phyloP scores from a whole-genome alignment of 345 rosid genomes.

The Boechera stricta region DNA sequence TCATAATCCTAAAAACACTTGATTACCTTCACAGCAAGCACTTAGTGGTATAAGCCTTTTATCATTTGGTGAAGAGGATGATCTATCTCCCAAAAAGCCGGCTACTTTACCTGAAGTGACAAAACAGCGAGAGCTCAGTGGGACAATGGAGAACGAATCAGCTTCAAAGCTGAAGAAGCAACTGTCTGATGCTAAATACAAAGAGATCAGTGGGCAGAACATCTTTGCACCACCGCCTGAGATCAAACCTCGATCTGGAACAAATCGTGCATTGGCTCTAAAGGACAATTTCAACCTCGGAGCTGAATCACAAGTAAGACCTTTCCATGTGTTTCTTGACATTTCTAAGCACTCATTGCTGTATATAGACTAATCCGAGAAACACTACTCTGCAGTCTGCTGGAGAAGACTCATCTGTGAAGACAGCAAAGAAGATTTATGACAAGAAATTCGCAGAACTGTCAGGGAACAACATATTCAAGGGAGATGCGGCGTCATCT shows the following conservation, averaged over 20 bases:
- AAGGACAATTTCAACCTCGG: constrained; percentile 80
- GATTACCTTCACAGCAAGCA: constrained; percentile 65
- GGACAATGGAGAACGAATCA: constrained; percentile 69
- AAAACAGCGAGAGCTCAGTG: constrained; percentile 95
- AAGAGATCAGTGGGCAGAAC: constrained; percentile 92
- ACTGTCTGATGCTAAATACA: constrained; percentile 82
- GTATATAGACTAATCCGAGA: neutral
- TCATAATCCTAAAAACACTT: neutral
- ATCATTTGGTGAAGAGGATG: constrained; percentile 87
- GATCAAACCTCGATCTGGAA: constrained; percentile 76
- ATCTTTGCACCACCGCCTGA: constrained; percentile 98
- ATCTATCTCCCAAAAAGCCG: constrained; percentile 77
- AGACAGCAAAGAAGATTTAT: constrained; percentile 88
- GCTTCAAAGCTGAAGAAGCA: constrained; percentile 74
- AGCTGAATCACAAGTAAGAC: constrained; percentile 47
- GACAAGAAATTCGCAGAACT: constrained; percentile 79
- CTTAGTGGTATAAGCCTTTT: constrained; percentile 90
- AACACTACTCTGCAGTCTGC: constrained; percentile 48
- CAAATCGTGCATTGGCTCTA: constrained; percentile 67
- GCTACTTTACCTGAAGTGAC: constrained; percentile 76
- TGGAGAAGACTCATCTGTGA: constrained; percentile 58
- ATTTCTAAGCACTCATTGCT: neutral
- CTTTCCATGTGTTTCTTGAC: neutral
- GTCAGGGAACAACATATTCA: constrained; percentile 86
- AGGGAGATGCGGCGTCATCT: constrained; percentile 63